These are phyloP conservation scores for Achaetomiella virescens DNA, from an alignment of 495 filamentous ascomycete genomes.

Conservation along the genomic window DNA sequence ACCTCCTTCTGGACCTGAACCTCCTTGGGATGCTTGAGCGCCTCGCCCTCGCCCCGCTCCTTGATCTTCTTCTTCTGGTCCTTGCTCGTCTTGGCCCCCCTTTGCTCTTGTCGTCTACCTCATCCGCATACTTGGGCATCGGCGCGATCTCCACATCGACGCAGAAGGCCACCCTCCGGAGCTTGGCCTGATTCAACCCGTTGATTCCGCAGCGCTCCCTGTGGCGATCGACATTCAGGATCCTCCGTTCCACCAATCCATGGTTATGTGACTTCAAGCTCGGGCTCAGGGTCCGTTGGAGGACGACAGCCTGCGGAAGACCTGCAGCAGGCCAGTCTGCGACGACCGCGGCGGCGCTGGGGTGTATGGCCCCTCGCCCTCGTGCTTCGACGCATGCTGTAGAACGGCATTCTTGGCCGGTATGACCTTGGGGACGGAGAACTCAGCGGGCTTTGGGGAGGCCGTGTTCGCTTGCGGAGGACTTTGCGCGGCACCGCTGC, in stretches of 20 bases:
- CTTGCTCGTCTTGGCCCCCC: slow-evolving; percentile 44
- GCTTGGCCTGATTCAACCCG: slow-evolving; percentile 71
- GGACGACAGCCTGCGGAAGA: slow-evolving; percentile 73
- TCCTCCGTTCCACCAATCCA: slow-evolving; percentile 62
- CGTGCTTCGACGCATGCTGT: slow-evolving; percentile 41
- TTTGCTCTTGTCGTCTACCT: slow-evolving; percentile 20
- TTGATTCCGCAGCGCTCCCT: slow-evolving; percentile 72
- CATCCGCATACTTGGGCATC: slow-evolving; percentile 50
- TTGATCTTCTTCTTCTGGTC: slow-evolving; percentile 59
- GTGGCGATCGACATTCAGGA: slow-evolving; percentile 78
- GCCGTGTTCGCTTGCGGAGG: slow-evolving; percentile 37
- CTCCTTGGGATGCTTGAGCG: slow-evolving; percentile 56
- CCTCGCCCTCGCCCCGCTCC: slow-evolving; percentile 62
- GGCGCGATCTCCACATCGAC: slow-evolving; percentile 94
- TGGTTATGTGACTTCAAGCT: slow-evolving; percentile 40
- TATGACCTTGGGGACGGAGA: slow-evolving; percentile 50
- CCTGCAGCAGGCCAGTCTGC: slow-evolving; percentile 70
- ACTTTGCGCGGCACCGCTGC: slow-evolving; percentile 38
- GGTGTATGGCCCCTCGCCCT: slow-evolving; percentile 54
- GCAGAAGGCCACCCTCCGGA: slow-evolving; percentile 85
- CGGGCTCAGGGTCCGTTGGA: slow-evolving; percentile 48
- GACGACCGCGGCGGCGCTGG: slow-evolving; percentile 59
- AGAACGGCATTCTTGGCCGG: slow-evolving; percentile 49
- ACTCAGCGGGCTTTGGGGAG: slow-evolving; percentile 48
- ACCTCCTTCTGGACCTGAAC: slow-evolving; percentile 51